phyloP scores from a whole-genome alignment of 345 rosid genomes.

The Microthlaspi erraticum region DNA sequence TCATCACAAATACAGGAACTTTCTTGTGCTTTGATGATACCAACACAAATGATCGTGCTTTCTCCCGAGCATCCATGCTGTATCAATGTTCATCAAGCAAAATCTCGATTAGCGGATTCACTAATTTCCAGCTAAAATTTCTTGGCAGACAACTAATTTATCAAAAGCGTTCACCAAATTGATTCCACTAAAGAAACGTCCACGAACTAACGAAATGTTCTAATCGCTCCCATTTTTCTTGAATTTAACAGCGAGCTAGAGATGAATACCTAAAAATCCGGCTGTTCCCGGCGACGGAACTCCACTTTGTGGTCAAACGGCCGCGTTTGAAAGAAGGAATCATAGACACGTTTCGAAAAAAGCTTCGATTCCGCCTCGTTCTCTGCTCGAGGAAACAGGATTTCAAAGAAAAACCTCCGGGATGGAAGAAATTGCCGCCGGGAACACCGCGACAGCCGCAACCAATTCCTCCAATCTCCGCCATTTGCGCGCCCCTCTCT shows the following conservation, averaged over 20 bases:
- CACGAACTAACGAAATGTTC: conserved; percentile 16
- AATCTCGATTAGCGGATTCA: conserved; percentile 3
- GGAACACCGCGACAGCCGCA: conserved; percentile 51
- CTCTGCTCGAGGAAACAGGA: conserved; percentile 46
- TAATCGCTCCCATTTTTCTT: neutral
- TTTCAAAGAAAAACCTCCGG: conserved; percentile 45
- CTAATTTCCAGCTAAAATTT: neutral
- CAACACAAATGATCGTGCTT: conserved; percentile 53
- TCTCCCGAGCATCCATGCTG: conserved; percentile 72
- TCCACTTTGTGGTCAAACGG: conserved; percentile 46
- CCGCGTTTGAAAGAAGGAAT: conserved; percentile 51
- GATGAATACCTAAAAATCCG: conserved; percentile 56
- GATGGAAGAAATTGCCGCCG: conserved; percentile 42
- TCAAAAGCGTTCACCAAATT: neutral
- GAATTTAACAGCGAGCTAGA: conserved; percentile 6
- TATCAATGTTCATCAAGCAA: conserved; percentile 34
- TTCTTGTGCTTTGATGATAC: conserved; percentile 63
- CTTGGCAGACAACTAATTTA: neutral
- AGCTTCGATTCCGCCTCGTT: conserved; percentile 44
- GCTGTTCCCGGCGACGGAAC: conserved; percentile 47
- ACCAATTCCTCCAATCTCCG: conserved; percentile 50
- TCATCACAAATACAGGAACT: conserved; percentile 66
- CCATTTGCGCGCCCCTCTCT: conserved; percentile 45
- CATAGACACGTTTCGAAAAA: conserved; percentile 55
- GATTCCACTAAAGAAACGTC: conserved; percentile 25